Evolutionary conservation across 345 rosid species (phyloP), one percentile per base, ranked within the genome.

Genomic region (Sonneratia caseolaris): DNA sequence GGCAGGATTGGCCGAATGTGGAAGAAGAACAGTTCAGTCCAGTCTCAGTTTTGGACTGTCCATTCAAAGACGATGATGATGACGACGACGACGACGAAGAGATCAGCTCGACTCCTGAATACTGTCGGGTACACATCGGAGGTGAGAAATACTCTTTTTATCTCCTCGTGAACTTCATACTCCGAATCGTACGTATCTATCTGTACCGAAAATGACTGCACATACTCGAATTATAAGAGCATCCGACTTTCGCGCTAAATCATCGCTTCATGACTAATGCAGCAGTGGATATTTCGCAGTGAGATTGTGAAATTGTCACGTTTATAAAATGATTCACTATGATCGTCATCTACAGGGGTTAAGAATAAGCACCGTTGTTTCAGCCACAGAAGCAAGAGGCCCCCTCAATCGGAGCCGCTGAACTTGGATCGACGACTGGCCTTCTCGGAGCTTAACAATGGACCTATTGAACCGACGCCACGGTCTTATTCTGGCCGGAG

Each of bases 1-100:
- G 72, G 64, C 81, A 88, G 88, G 84, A 86, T 2, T 85, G 89
- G 84, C 45, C 69, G 10, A 85, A 73, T 70, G 92, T 85, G 61
- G 88, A 77, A 70, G 91, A 87, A 49, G 91, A 88, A 71, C 97
- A 88, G 70, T 88, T 82, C 13, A 94, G 97, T 80, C 97, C 98
- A 2, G 87, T 91, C 1, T 91, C 97, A 27, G 83, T 90, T 7
- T 73, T 94, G 78, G 96, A 94, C 66, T 86, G 88, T 61, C 94
- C 93, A 69, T 90, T 88, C 79, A 76, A 87, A 64, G 94, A 89
- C 2, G 45, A 42, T 9, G 10, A 4, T 5, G 45, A 42, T 42
- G 45, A 42, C 45, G 10, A 4, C 7, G 45, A 42, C 7, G 7
- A 42, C 45, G 45, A 42, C 10, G 77, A n/a, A 13, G 70, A 76